These are phyloP conservation scores for Boehmeria nivea DNA, from an alignment of 306 rosid species.

Conservation along the genomic window DNA sequence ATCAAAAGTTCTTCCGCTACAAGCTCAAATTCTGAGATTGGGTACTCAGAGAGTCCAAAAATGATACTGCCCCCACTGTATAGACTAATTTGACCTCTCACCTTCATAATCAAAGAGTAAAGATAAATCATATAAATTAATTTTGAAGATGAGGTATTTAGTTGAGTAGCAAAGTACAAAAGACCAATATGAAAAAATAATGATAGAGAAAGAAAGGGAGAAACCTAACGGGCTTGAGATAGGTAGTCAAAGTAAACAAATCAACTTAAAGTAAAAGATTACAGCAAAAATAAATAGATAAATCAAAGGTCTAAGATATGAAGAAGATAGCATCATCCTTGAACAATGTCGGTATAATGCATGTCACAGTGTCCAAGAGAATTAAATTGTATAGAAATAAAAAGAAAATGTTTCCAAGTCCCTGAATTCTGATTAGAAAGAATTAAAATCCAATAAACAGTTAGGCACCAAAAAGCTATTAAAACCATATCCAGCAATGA, in stretches of 20 bases:
- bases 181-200: neutral
- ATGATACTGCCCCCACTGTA: conserved; percentile 85
- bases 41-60: conserved; percentile 84
- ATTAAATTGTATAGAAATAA: no score
- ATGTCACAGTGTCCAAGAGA: no score
- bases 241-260: no score
- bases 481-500: no score
- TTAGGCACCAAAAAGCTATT: no score
- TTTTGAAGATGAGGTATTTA: neutral
- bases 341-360: no score
- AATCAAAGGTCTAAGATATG: neutral
- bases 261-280: neutral
- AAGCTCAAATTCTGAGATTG: conserved; percentile 94
- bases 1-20: conserved; percentile 97
- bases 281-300: neutral
- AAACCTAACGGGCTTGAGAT: no score
- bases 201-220: neutral
- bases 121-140: neutral
- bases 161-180: neutral
- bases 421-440: no score
- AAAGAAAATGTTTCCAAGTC: neutral
- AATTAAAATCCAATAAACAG: no score
- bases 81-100: conserved; percentile 90
- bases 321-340: no score
- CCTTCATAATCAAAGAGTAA: conserved; percentile 51